Percentiles rank a stretch among this genome's conserved stretches.
These are phyloP conservation scores for Nakazawaea ernobii DNA, from an alignment of 805 yeast species.

Conservation along the genomic window DNA sequence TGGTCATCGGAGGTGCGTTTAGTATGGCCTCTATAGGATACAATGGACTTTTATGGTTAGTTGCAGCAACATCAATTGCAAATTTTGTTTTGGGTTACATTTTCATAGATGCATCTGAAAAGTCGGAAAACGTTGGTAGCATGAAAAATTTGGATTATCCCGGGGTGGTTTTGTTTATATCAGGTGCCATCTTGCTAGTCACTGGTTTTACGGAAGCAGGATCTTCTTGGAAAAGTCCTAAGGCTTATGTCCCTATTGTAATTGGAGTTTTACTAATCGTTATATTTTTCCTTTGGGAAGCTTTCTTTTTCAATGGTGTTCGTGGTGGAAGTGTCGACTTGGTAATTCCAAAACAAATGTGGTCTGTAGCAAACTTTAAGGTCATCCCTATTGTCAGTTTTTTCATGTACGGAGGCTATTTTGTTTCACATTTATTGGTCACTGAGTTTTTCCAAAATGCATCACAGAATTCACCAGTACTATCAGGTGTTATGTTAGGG, in stretches of 20 bases:
- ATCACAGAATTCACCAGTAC: background rate
- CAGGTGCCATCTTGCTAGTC: slow-evolving; percentile 31
- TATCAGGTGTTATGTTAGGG: background rate
- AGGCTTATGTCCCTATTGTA: slow-evolving; percentile 34
- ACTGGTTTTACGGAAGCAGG: slow-evolving; percentile 43
- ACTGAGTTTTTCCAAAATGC: background rate
- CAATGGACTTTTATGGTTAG: slow-evolving; percentile 31
- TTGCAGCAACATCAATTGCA: slow-evolving; percentile 25
- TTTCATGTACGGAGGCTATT: background rate
- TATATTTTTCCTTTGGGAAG: slow-evolving; percentile 26
- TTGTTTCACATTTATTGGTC: background rate
- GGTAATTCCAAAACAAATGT: slow-evolving; percentile 23
- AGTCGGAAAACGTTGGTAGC: slow-evolving; percentile 16
- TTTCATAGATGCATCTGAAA: slow-evolving; percentile 24
- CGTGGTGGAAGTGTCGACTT: slow-evolving; percentile 17
- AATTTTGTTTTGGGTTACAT: slow-evolving; percentile 20
- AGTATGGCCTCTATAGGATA: slow-evolving; percentile 31
- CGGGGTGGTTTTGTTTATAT: slow-evolving; percentile 28
- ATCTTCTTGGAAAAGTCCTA: slow-evolving; percentile 33
- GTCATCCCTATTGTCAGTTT: slow-evolving; percentile 15
- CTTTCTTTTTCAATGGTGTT: slow-evolving; percentile 8
- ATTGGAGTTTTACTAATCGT: slow-evolving; percentile 30
- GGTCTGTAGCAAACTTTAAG: slow-evolving; percentile 21
- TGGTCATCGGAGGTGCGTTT: slow-evolving; percentile 40
- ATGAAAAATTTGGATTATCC: slow-evolving; percentile 28